Base-by-base conservation (phyloP, 2,329 filamentous ascomycete genomes). In the Elsinoe australis region DNA sequence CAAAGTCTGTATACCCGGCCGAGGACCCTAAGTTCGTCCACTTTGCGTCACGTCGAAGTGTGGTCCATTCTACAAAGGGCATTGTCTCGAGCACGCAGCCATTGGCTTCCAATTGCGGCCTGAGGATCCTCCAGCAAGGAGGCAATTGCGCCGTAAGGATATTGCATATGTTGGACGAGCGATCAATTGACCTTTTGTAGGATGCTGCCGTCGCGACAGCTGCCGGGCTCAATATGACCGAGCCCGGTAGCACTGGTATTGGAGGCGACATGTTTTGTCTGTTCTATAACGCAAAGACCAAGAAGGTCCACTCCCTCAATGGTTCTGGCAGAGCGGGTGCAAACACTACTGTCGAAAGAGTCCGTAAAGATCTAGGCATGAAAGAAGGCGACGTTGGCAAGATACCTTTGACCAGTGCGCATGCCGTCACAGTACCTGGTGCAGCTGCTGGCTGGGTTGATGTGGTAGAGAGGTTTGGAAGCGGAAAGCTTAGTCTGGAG, bases 191-290 rank as follows among this genome's bases (percentile, higher is more conserved):
- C 0, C 9, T 5, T 18, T 14, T 8, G 9, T 50, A 94, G 87
- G 90, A 96, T 71, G 90, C 92, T n/a, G 90, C 92, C 6, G 87
- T 96, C 3, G 92, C 92, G 34, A 87, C 94, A 52, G 90, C 92
- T 35, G 92, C 92, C 24, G 88, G 82, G 4, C 73, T 98, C 49
- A 96, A 95, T 67, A 78, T 96, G 61, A 95, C 90, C 0, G 92
- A 98, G 63, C 92, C 92, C 5, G 81, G 82, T 51, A 92, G 85
- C 4, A 96, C 92, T 0, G 92, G 92, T 32, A 95, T 98, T 52
- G 92, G 92, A 50, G 92, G 92, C 53, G 92, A 98, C 68, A 88
- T 95, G 81, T 98, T 96, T 69, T 89, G 89, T 65, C 78, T 96
- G 28, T 95, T 80, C 73, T 96, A 90, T 71, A 79, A 94, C 62